Evolutionary conservation across 371 early-diverging fungal species (phyloP), one percentile per base, ranked within the genome.

Genomic region (Rhizomucor miehei): DNA sequence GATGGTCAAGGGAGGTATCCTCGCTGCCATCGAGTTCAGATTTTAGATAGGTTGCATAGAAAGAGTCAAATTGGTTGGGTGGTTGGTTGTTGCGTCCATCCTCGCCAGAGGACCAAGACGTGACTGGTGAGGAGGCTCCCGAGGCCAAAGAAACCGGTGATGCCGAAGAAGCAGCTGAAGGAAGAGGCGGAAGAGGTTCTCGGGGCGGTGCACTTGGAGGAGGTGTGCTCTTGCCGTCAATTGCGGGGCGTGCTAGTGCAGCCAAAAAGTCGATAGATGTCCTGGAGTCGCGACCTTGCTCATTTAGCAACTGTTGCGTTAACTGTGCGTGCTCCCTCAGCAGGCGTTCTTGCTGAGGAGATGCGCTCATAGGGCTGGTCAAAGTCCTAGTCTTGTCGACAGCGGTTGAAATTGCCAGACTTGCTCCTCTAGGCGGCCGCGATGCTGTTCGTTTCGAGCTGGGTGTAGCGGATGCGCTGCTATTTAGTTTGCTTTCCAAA

Each of bases 231-330:
- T 52, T 53, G n/a, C 54, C 49, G 20, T 50, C 23, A 44, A 20
- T 24, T 4, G 47, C 29, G 13, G 52, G 43, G 17, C 54, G 51
- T n/a, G 65, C 60, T 6, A 65, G 50, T 29, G 66, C 66, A 13
- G 63, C 60, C 19, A 74, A 50, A 25, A 67, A 20, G 45, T 70
- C 75, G 17, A 74, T 68, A 14, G 75, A 74, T 1, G 74, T 14
- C 57, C 53, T 29, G 5, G 3, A 8, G 3, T 29, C 29, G 29
- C 29, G 29, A 29, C 5, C 29, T 29, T 29, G 29, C 29, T 29
- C 29, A 8, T 29, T 29, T 29, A 29, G 8, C 29, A 29, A 29
- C 8, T 29, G 29, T 8, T 29, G 29, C 8, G 29, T 29, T 29
- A 29, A 29, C 29, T 29, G 29, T 29, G 3, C 29, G 8, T 29